Conservation (phyloP, 352 stramenopile species). For the Pythium pectinolyticum region DNA sequence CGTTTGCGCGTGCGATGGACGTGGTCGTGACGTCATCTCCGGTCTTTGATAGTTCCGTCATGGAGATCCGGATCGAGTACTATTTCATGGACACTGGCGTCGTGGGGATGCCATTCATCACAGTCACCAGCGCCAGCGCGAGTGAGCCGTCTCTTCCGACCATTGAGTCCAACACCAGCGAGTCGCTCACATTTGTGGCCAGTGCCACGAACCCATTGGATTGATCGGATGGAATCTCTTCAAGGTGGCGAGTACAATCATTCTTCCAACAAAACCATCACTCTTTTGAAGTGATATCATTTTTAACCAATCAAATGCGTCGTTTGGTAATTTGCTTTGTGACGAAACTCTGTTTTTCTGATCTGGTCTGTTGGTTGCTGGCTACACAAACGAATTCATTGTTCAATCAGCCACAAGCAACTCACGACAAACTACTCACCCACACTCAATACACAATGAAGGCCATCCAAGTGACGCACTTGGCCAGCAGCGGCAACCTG, state of each 20-base stretch:
- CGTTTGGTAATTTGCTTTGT: slow-evolving; percentile 23
- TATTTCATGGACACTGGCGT: slow-evolving; percentile 17
- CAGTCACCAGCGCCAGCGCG: not conserved
- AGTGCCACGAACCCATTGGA: not conserved
- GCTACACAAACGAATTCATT: not conserved
- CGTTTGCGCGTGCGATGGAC: slow-evolving; percentile 2
- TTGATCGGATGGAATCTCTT: not conserved
- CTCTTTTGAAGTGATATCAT: no score
- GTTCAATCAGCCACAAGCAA: not conserved
- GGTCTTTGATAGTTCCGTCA: not conserved
- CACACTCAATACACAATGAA: slow-evolving; percentile 29
- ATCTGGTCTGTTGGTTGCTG: not conserved
- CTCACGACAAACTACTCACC: not conserved
- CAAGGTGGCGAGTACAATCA: not conserved
- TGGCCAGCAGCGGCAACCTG: slow-evolving; percentile 31
- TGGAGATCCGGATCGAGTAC: slow-evolving; percentile 19
- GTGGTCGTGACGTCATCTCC: not conserved
- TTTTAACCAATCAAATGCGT: slow-evolving; percentile 15
- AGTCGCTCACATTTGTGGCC: slow-evolving; percentile 2
- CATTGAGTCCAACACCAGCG: slow-evolving; percentile 3
- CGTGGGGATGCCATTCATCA: slow-evolving; percentile 22
- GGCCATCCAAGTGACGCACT: slow-evolving; percentile 40
- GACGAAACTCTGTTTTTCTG: slow-evolving; percentile 14
- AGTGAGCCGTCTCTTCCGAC: not conserved
- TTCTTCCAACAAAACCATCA: not conserved